Percentiles rank a stretch among this genome's conserved stretches.
These are phyloP conservation scores for Alisma plantagoaquatica DNA, from an alignment of 106 monocot species.

Conservation along the genomic window DNA sequence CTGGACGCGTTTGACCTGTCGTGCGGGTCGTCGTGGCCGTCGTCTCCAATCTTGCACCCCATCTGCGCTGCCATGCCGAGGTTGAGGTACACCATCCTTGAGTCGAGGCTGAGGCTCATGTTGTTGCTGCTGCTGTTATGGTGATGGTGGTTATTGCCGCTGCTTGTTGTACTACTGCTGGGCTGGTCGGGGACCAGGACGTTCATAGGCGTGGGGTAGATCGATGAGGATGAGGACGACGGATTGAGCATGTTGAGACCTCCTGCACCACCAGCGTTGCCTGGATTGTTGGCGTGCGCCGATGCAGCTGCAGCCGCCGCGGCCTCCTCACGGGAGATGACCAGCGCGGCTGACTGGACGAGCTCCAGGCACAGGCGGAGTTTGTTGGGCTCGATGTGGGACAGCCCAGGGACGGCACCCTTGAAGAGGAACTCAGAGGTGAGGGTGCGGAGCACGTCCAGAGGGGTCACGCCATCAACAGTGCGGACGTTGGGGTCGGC, in stretches of 20 bases:
- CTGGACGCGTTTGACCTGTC: conserved; percentile 18
- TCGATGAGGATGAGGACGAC: no score
- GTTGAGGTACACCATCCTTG: conserved; percentile 79
- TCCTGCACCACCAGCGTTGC: conserved; percentile 4
- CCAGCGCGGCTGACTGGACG: conserved; percentile 78
- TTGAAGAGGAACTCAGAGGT: conserved; percentile 94
- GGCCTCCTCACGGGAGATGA: conserved; percentile 59
- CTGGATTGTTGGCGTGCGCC: no score
- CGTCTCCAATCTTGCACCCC: conserved; percentile 37
- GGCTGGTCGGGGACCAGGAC: conserved; percentile 4
- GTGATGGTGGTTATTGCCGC: conserved; percentile 15
- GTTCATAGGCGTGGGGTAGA: conserved; percentile 27
- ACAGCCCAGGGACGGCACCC: conserved; percentile 69
- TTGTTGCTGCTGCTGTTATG: conserved; percentile 22
- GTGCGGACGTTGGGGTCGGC: conserved; percentile 83
- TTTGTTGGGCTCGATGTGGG: conserved; percentile 94
- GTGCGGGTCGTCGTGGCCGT: conserved; percentile 34
- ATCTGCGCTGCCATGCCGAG: conserved; percentile 67
- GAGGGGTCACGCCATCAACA: conserved; percentile 70
- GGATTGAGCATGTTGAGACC: conserved; percentile 12
- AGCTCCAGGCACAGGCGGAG: conserved; percentile 85
- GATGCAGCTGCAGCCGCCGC: no score
- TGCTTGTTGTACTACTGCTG: conserved; percentile 17
- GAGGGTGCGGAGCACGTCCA: conserved; percentile 74
- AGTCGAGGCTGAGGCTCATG: conserved; percentile 55